phyloP scores from a whole-genome alignment of 2,329 filamentous ascomycete species.

The Xylariaceae sp. region DNA sequence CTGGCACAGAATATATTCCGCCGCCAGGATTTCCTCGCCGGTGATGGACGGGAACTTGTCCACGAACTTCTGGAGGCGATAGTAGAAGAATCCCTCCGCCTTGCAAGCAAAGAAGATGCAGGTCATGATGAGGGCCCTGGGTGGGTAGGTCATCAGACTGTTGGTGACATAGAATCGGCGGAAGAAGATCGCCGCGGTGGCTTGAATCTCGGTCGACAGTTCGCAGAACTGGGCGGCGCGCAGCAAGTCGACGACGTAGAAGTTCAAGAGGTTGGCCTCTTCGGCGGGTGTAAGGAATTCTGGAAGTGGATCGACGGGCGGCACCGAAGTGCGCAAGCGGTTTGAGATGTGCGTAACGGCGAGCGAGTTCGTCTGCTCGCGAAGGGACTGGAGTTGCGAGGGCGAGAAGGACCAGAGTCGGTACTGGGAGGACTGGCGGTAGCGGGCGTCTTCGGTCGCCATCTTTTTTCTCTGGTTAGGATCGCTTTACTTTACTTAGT shows the following conservation, averaged over 20 bases:
- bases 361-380: slow-evolving; percentile 71
- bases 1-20: slow-evolving; percentile 89
- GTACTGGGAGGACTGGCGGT: slow-evolving; percentile 84
- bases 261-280: slow-evolving; percentile 73
- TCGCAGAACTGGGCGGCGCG: slow-evolving; percentile 52
- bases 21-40: slow-evolving; percentile 77
- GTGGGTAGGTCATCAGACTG: slow-evolving; percentile 93
- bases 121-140: slow-evolving; percentile 81
- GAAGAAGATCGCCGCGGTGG: slow-evolving; percentile 83
- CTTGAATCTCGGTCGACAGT: slow-evolving; percentile 48
- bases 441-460: slow-evolving; percentile 82
- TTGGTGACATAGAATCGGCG: slow-evolving; percentile 95
- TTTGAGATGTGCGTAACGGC: slow-evolving; percentile 59
- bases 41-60: slow-evolving; percentile 65
- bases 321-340: slow-evolving; percentile 51
- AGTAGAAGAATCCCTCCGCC: slow-evolving; percentile 79
- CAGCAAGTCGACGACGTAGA: slow-evolving; percentile 61
- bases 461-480: slow-evolving; percentile 40
- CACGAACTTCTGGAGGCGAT: slow-evolving; percentile 59
- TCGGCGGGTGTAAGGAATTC: slow-evolving; percentile 79
- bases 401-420: slow-evolving; percentile 88
- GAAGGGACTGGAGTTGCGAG: slow-evolving; percentile 63
- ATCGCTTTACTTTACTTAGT: not conserved
- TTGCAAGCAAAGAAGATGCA: slow-evolving; percentile 92
- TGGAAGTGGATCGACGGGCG: slow-evolving; percentile 48